phyloP scores from a whole-genome alignment of 2,329 filamentous ascomycete genomes.

The Neobulgaria alba region DNA sequence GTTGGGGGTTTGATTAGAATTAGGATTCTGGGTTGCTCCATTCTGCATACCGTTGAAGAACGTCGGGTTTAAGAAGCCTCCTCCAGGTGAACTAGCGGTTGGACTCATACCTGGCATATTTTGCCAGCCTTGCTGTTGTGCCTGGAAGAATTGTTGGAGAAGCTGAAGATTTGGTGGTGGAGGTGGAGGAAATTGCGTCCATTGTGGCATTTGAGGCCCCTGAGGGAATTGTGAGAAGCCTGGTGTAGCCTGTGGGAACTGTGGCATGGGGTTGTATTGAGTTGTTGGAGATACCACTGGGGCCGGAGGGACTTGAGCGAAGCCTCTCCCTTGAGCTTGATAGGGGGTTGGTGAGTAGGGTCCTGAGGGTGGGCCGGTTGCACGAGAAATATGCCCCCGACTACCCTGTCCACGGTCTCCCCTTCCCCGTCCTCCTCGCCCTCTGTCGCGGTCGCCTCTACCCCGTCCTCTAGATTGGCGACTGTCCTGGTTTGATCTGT shows the following conservation, averaged over 20 bases:
- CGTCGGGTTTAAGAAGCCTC: constrained; percentile 26
- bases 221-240: constrained; percentile 10
- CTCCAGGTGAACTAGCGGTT: constrained; percentile 6
- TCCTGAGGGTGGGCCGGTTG: constrained; percentile 12
- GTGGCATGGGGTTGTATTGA: constrained; percentile 9
- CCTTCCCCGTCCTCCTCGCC: constrained; percentile 16
- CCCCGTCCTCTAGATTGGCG: constrained; percentile 20
- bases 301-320: constrained; percentile 7
- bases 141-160: not conserved
- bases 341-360: constrained; percentile 7
- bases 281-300: constrained; percentile 5
- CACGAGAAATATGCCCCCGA: constrained; percentile 18
- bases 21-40: not conserved
- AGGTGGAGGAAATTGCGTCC: constrained; percentile 5
- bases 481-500: constrained; percentile 6
- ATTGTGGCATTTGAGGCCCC: constrained; percentile 8
- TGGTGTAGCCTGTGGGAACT: constrained; percentile 8
- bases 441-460: constrained; percentile 13
- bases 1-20: constrained; percentile 8
- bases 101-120: constrained; percentile 5
- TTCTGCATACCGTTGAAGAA: constrained; percentile 17
- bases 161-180: not conserved
- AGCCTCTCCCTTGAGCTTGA: constrained; percentile 4
- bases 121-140: constrained; percentile 16
- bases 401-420: constrained; percentile 22